These are phyloP conservation scores for Dendrostoma leiphaemia DNA, from an alignment of 2,329 filamentous ascomycete genomes.

Conservation along the genomic window DNA sequence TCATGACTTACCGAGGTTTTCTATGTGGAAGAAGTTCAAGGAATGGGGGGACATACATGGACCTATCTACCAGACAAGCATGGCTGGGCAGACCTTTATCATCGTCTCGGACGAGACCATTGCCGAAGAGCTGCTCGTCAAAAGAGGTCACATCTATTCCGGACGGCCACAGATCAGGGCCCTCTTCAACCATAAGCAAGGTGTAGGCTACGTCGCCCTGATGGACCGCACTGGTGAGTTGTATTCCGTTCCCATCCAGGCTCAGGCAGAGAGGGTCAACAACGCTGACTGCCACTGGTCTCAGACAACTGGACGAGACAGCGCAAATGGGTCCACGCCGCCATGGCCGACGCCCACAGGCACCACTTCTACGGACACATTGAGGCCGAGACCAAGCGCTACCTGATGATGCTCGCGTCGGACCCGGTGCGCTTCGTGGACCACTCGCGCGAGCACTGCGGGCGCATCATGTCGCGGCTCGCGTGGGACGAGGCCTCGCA, in stretches of 20 bases:
- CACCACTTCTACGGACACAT: constrained; percentile 47
- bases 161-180: constrained; percentile 50
- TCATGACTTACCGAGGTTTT: constrained; percentile 45
- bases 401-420: constrained; percentile 43
- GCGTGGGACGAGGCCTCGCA: constrained; percentile 49
- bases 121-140: constrained; percentile 46
- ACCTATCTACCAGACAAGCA: constrained; percentile 42
- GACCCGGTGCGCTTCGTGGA: constrained; percentile 44
- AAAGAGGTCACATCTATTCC: constrained; percentile 48
- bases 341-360: constrained; percentile 36
- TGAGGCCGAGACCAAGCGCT: constrained; percentile 44
- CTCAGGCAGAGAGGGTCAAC: not conserved
- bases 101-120: constrained; percentile 48
- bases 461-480: constrained; percentile 48
- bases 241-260: not conserved
- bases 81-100: constrained; percentile 38
- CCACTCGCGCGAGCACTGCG: constrained; percentile 47
- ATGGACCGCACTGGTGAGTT: constrained; percentile 48
- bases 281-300: not conserved
- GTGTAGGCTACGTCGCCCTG: constrained; percentile 46
- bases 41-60: constrained; percentile 43
- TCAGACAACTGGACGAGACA: constrained; percentile 47
- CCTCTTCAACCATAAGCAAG: constrained; percentile 47
- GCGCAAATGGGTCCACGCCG: constrained; percentile 51
- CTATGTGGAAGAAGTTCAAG: constrained; percentile 50